Base-by-base conservation (phyloP, 306 rosid species). In the Adenanthera pavonina region DNA sequence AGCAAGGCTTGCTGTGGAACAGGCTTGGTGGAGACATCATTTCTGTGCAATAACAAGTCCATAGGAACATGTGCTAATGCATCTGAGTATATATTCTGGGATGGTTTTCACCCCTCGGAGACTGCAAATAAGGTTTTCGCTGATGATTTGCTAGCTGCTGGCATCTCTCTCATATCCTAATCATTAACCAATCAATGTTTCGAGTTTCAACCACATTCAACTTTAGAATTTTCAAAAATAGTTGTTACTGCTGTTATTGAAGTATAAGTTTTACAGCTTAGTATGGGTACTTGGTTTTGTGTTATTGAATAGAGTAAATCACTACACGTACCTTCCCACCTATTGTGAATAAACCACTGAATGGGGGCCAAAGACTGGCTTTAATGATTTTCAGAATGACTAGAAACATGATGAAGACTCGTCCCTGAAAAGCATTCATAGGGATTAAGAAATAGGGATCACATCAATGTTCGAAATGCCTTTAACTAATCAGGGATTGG, bases 51-150 rank as follows among this genome's bases (percentile, higher is more conserved):
- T 69, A 13, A 71, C 9, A 8, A 44, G 46, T 85, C 92, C 5
- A 12, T 81, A 8, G 93, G 93, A 41, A 94, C 98, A 11, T 92
- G 98, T 78, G 85, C 85, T 1, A 94, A 94, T 86, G 98, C 97
- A 20, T 85, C 97, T 14, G 66, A 83, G 20, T 92, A 92, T 64
- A 88, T 92, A 7, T 94, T 94, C 65, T 94, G 97, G 98, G 98
- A 94, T 84, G 80, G 89, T 14, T 75, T 88, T 85, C 98, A 94
- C 83, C 92, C 92, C 53, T 71, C 97, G 0, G 92, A 90, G 57
- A 92, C 95, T 0, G 86, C 95, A 47, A 87, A 90, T 84, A 74
- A 72, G 25, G 8, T 85, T 64, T 53, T 94, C 30, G 89, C 97
- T 0, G 67, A 52, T 83, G 12, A 43, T 61, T 79, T 94, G 85